Percentiles rank a stretch among this genome's conserved stretches.
phyloP scores from a whole-genome alignment of 257 asterid genomes.

The Solanum lycopersicoides region DNA sequence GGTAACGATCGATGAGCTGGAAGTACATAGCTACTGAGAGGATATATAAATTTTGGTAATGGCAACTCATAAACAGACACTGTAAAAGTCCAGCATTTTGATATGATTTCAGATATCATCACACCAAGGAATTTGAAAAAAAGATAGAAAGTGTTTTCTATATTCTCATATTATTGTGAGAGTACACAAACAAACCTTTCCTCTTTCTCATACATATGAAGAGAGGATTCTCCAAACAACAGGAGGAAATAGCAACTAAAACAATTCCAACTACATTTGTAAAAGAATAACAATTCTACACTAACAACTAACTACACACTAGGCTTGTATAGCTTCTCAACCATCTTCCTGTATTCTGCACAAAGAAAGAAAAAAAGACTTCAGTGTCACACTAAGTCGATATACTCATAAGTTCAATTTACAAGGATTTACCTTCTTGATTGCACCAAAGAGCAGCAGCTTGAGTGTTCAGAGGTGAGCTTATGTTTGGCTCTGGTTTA shows the following conservation, averaged over 20 bases:
- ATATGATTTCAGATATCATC: background rate
- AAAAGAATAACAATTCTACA: background rate
- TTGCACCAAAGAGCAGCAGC: constrained; percentile 87
- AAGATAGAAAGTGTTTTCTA: background rate
- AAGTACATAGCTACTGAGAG: too few species aligned
- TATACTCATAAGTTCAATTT: background rate
- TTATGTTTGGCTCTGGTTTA: constrained; percentile 65
- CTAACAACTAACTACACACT: background rate
- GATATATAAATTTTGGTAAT: too few species aligned
- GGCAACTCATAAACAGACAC: too few species aligned
- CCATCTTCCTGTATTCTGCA: constrained; percentile 35
- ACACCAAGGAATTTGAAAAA: background rate
- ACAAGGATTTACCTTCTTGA: constrained; percentile 52
- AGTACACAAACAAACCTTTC: background rate
- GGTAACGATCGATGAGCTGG: too few species aligned
- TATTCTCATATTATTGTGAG: background rate
- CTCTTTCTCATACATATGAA: background rate
- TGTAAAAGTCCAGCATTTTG: background rate
- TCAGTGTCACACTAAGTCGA: background rate
- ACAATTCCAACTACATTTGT: background rate
- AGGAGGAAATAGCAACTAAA: background rate
- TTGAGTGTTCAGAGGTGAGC: constrained; percentile 85
- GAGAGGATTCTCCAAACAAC: background rate
- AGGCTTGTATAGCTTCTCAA: constrained; percentile 36
- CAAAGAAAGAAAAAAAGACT: background rate